Conservation (phyloP, 805 yeast species). For the Kregervanrija fluxuum region DNA sequence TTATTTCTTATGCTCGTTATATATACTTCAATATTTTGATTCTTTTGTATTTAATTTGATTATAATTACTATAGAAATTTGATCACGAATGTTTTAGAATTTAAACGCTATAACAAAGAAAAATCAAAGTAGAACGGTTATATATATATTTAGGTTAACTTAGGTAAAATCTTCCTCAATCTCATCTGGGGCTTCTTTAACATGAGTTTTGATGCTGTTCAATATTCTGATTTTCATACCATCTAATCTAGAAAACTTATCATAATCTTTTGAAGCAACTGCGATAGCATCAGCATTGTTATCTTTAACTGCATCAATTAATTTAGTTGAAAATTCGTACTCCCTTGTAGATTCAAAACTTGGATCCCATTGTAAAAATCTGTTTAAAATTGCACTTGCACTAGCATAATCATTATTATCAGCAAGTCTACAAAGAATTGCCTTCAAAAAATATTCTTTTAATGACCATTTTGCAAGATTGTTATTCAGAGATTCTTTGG, state of each 20-base stretch:
- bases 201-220: constrained; percentile 63
- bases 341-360: constrained; percentile 73
- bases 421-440: constrained; percentile 76
- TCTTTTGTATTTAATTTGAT: neutral
- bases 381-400: constrained; percentile 63
- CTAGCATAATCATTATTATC: constrained; percentile 74
- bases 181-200: constrained; percentile 24
- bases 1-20: no score
- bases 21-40: neutral
- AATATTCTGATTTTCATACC: constrained; percentile 83
- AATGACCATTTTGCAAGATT: constrained; percentile 81
- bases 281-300: constrained; percentile 77
- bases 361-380: constrained; percentile 65
- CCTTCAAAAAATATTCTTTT: constrained; percentile 85
- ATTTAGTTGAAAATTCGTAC: constrained; percentile 53
- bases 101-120: neutral
- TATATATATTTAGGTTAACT: neutral
- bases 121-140: neutral
- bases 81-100: no score
- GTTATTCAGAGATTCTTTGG: constrained; percentile 67
- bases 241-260: constrained; percentile 83
- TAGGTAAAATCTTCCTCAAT: constrained; percentile 31
- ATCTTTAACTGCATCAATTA: constrained; percentile 67
- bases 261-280: constrained; percentile 70
- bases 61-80: neutral